phyloP scores from a whole-genome alignment of 2,329 filamentous ascomycete species.

The Hypoxylon sp. region DNA sequence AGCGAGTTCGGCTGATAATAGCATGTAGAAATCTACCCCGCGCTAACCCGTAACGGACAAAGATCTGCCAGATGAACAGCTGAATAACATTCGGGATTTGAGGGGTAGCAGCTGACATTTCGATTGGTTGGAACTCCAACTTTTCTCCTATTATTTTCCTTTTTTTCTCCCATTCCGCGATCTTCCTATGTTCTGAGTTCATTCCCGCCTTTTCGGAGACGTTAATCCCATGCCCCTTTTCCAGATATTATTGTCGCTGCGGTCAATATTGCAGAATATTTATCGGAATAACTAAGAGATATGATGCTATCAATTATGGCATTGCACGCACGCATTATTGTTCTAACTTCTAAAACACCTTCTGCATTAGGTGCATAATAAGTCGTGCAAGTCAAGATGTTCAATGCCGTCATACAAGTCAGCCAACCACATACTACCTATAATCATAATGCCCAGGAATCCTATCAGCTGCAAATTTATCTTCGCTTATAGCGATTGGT shows the following conservation, averaged over 20 bases:
- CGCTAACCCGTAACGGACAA: conserved; percentile 30
- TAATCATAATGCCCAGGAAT: not conserved
- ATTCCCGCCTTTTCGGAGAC: conserved; percentile 9
- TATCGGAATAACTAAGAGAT: too few relatives aligned
- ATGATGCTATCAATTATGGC: too few relatives aligned
- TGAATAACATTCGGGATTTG: not conserved
- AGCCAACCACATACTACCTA: conserved; percentile 1
- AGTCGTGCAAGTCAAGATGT: not conserved
- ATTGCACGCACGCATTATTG: too few relatives aligned
- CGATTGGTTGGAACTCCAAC: conserved; percentile 9
- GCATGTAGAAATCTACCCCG: conserved; percentile 31
- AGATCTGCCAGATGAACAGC: not conserved
- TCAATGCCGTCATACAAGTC: conserved; percentile 17
- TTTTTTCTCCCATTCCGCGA: conserved; percentile 1
- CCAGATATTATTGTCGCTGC: not conserved
- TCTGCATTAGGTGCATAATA: not conserved
- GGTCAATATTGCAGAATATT: too few relatives aligned
- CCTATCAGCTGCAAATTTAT: not conserved
- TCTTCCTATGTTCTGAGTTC: conserved; percentile 2
- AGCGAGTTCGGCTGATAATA: conserved; percentile 33
- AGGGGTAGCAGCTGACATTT: conserved; percentile 14
- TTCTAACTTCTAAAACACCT: not conserved
- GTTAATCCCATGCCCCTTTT: conserved; percentile 13
- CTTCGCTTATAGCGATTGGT: too few relatives aligned
- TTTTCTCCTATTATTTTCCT: too few relatives aligned